phyloP scores from a whole-genome alignment of 2,329 filamentous ascomycete species.

The Nemania serpens region DNA sequence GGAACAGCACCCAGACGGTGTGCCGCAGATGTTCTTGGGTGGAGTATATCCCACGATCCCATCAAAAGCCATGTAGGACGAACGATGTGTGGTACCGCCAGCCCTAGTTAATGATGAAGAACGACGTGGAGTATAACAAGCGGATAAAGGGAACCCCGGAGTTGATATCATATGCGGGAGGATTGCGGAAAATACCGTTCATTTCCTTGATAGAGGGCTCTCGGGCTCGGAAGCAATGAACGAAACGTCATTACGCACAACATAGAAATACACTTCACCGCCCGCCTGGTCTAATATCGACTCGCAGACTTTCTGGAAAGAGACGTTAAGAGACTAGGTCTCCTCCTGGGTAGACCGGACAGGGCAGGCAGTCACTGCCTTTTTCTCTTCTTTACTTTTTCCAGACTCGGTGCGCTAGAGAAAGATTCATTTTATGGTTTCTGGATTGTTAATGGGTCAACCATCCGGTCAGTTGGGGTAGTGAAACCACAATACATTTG shows the following conservation, averaged over 20 bases:
- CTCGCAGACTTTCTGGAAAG: no score
- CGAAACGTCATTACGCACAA: neutral
- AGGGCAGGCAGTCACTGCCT: neutral
- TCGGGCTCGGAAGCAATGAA: neutral
- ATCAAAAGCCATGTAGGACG: neutral
- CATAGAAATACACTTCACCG: neutral
- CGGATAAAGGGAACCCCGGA: neutral
- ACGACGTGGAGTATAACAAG: neutral
- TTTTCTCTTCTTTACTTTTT: neutral
- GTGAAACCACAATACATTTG: no score
- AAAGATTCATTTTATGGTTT: neutral
- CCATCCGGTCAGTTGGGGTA: no score
- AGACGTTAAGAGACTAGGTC: neutral
- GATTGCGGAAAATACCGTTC: neutral
- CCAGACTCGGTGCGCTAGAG: neutral
- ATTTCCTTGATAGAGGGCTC: neutral
- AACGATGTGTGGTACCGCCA: neutral
- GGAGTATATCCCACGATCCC: constrained; percentile 11
- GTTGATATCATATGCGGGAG: neutral
- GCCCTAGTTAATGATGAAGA: neutral
- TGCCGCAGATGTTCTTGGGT: constrained; percentile 33
- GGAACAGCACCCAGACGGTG: constrained; percentile 14
- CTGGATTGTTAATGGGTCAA: no score
- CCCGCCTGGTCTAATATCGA: no score
- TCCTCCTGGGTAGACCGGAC: neutral